Evolutionary conservation across 176 grass and related monocot species (phyloP).

Genomic region (Zea luxurians): DNA sequence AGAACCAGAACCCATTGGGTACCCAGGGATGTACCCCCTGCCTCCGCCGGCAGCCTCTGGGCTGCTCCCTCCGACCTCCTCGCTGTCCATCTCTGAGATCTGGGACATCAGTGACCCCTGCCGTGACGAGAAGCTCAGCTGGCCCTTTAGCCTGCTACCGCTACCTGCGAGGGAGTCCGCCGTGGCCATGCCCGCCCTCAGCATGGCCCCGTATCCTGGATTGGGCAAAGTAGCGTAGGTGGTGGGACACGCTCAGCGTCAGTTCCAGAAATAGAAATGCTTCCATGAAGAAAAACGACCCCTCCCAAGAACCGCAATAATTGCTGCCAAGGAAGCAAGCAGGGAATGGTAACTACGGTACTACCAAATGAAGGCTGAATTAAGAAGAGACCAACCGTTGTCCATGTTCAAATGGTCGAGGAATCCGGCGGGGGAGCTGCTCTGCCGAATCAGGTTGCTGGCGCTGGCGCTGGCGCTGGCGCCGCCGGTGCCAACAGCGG

Average conservation of each 20-base stretch:
- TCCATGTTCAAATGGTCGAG: constrained; percentile 75
- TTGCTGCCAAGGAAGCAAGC: constrained; percentile 27
- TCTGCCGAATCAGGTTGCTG: constrained; percentile 68
- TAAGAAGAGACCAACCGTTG: constrained; percentile 63
- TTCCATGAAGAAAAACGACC: constrained; percentile 18
- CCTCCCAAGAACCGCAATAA: constrained; percentile 43
- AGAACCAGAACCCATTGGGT: constrained; percentile 46
- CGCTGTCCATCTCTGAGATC: constrained; percentile 92
- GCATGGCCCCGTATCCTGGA: constrained; percentile 74
- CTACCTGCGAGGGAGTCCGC: constrained; percentile 15
- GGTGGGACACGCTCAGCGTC: not conserved
- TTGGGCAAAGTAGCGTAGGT: constrained; percentile 4
- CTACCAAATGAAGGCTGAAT: constrained; percentile 49
- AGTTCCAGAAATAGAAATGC: constrained; percentile 61
- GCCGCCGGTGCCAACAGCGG: not conserved
- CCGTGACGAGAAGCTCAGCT: constrained; percentile 90
- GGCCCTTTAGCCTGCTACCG: constrained; percentile 56
- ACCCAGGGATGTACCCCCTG: constrained; percentile 59
- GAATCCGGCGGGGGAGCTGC: constrained; percentile 87
- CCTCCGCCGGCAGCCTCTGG: constrained; percentile 51
- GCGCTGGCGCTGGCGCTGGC: too few relatives aligned
- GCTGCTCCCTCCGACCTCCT: constrained; percentile 80
- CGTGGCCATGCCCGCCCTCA: constrained; percentile 55
- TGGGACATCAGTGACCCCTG: constrained; percentile 98
- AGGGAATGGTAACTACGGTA: constrained; percentile 2